Evolutionary conservation across 169 alveolate species (phyloP).

Genomic region (Ichthyophthirius multifiliis): DNA sequence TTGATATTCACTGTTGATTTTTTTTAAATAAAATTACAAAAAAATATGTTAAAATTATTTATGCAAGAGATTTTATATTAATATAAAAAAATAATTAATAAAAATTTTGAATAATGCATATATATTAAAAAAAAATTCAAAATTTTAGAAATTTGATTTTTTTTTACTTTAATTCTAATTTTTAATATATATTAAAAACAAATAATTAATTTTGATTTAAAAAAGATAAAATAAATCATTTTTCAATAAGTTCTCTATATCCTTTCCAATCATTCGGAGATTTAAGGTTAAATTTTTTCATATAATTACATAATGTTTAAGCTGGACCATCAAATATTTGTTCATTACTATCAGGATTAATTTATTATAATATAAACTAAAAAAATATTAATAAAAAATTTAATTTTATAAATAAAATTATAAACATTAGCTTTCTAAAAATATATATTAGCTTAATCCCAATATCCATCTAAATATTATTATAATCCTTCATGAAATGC

Average conservation of each 20-base stretch:
- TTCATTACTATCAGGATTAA: neutral
- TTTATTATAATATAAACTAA: neutral
- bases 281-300: neutral
- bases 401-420: neutral
- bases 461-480: constrained; percentile 35
- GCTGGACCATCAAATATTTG: constrained; percentile 31
- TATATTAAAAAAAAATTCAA: no score
- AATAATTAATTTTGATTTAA: no score
- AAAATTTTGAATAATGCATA: no score
- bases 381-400: neutral
- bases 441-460: constrained; percentile 15
- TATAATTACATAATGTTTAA: neutral
- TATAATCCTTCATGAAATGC: constrained; percentile 14
- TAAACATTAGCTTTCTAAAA: constrained; percentile 1
- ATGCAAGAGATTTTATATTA: no score
- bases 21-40: no score
- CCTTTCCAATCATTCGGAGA: constrained; percentile 89
- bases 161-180: no score
- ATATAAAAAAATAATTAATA: no score
- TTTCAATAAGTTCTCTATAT: constrained; percentile 32
- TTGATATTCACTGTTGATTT: no score
- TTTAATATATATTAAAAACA: no score
- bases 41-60: no score
- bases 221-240: constrained; percentile 17
- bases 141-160: no score